Base-by-base conservation (phyloP, 2,329 filamentous ascomycete genomes). In the Apiospora koreana region DNA sequence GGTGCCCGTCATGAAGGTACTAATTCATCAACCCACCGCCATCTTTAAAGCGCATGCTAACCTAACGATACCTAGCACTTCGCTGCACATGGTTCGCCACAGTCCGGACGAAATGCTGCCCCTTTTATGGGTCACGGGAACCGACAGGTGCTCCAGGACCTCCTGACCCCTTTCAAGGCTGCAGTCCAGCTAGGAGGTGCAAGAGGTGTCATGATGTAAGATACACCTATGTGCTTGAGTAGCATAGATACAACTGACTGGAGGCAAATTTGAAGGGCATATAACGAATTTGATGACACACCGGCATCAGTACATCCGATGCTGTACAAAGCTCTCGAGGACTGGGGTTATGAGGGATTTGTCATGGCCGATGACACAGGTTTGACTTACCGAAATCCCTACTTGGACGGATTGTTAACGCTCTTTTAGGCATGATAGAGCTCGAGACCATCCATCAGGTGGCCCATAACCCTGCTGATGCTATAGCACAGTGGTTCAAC, bases 61-160 rank as follows among this genome's bases (percentile, higher is more conserved):
- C 35, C n/a, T n/a, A 43, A 25, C 21, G 8, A n/a, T n/a, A n/a
- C 54, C 46, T 69, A 79, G 77, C 83, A 85, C 73, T 84, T 85
- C 72, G 83, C 83, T 0, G 83, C 82, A 0, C 82, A 84, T 72
- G 83, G 83, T 0, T 78, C 81, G 31, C 81, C 81, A 0, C 82
- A 84, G 69, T 79, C 78, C 9, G 83, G 83, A 0, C 80, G 81
- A 21, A 84, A 85, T 67, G 81, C 81, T 1, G 81, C 81, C 1
- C 83, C 83, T 5, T 84, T 81, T 48, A 83, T 84, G 79, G 80
- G 82, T 0, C 81, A 81, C 54, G 83, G 83, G 0, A 83, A 80
- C 42, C 79, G 83, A 4, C 81, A 84, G 73, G 78, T 84, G 8
- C 73, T 83, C 64, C 80, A 83, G 64, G 81, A 84, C 69, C 80